Evolutionary conservation across 345 rosid species (phyloP).

Genomic region (Hevea brasiliensis): DNA sequence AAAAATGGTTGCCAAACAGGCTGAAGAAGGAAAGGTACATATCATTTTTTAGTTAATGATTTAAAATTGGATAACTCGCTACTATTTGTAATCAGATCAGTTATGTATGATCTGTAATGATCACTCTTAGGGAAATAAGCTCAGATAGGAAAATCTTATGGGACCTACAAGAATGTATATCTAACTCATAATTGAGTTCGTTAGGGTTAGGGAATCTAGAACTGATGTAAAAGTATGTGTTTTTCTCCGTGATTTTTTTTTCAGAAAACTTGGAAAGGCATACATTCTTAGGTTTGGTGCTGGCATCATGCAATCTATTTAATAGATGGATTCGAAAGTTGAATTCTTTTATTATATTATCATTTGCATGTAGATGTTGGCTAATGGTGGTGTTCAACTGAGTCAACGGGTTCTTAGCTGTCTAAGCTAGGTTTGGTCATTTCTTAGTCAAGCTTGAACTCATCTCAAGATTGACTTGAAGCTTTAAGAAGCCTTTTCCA

Average conservation of each 20-base stretch:
- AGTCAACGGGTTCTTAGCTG: not conserved
- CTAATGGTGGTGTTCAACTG: not conserved
- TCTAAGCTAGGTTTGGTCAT: not conserved
- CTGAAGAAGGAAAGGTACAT: constrained; percentile 92
- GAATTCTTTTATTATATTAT: not conserved
- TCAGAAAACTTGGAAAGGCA: not conserved
- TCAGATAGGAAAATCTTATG: not conserved
- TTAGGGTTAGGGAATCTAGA: not conserved
- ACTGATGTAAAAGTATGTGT: not conserved
- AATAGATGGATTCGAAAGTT: not conserved
- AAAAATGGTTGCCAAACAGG: constrained; percentile 82
- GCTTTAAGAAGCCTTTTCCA: not conserved
- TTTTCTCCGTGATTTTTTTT: not conserved
- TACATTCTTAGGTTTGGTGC: not conserved
- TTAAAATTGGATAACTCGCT: not conserved
- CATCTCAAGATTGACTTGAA: too few relatives aligned
- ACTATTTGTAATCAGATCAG: not conserved
- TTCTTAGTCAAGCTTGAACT: not conserved
- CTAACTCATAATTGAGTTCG: not conserved
- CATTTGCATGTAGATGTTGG: not conserved
- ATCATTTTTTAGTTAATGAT: constrained; percentile 11
- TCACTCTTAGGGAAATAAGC: not conserved
- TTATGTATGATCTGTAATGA: not conserved
- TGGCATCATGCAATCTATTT: not conserved
- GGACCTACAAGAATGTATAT: not conserved